Conservation (phyloP, 192 early-diverging fungal species). For the Coemansia sp. region DNA sequence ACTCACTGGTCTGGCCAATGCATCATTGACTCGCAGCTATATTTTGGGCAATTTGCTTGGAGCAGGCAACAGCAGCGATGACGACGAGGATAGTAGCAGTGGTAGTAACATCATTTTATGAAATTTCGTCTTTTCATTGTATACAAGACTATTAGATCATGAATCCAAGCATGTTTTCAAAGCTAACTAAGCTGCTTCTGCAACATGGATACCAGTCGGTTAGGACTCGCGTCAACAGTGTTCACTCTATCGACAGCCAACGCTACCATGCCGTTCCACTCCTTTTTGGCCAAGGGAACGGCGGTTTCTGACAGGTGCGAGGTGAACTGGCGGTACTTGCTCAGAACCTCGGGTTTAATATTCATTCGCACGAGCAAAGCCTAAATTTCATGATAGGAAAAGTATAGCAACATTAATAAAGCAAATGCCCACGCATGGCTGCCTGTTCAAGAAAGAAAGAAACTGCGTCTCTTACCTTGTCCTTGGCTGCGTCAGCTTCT, state of each 20-base stretch:
- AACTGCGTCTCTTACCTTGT: constrained; percentile 10
- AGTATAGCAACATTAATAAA: not conserved
- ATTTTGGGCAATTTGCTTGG: constrained; percentile 14
- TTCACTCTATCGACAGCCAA: constrained; percentile 9
- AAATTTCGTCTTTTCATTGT: not conserved
- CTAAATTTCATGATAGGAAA: constrained; percentile 3
- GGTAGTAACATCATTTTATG: not conserved
- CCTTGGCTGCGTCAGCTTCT: constrained; percentile 11
- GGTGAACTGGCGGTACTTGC: constrained; percentile 22
- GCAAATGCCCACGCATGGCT: not conserved
- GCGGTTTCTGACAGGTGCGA: constrained; percentile 34
- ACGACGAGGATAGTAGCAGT: not conserved
- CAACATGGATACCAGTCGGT: constrained; percentile 6
- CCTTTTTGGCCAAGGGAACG: constrained; percentile 39
- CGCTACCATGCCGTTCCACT: constrained; percentile 32
- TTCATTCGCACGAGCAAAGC: constrained; percentile 17
- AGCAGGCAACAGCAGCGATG: not conserved
- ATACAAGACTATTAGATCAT: not conserved
- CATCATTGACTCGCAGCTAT: constrained; percentile 21
- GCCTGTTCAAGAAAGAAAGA: not conserved
- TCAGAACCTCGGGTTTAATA: constrained; percentile 19
- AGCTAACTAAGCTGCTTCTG: not conserved
- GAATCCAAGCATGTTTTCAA: not conserved
- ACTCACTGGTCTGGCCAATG: constrained; percentile 9
- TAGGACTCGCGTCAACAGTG: constrained; percentile 19